phyloP scores from a whole-genome alignment of 164 flowering plant species.

The Macadamia integrifolia region DNA sequence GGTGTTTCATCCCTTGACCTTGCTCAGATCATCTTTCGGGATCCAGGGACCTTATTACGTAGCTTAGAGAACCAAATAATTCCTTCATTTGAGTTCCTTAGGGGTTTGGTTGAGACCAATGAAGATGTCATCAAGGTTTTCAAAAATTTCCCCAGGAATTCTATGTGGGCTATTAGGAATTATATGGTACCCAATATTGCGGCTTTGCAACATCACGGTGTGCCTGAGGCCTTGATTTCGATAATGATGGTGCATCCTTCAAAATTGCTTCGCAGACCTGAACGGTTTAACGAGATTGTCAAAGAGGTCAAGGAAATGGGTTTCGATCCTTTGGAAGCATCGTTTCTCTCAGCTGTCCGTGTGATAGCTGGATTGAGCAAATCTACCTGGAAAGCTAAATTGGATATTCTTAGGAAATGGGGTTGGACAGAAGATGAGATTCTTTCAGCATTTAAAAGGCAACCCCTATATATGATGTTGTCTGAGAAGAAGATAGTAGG shows the following conservation, averaged over 20 bases:
- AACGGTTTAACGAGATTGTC: constrained; percentile 1
- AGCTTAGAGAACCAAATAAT: constrained; percentile 5
- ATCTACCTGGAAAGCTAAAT: neutral
- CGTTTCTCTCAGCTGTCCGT: neutral
- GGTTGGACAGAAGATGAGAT: constrained; percentile 7
- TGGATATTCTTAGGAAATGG: neutral
- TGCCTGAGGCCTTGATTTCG: constrained; percentile 2
- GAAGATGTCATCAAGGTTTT: neutral
- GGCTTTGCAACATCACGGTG: constrained; percentile 4
- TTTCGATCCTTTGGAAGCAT: neutral
- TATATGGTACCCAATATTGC: neutral
- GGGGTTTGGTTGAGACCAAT: constrained; percentile 3
- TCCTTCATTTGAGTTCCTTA: constrained; percentile 4
- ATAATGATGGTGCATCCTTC: neutral
- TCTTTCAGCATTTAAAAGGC: neutral
- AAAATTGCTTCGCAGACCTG: neutral
- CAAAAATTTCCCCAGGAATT: neutral
- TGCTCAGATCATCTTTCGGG: neutral
- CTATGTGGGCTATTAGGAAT: neutral
- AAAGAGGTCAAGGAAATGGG: constrained; percentile 3
- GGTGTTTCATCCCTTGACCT: constrained; percentile 4
- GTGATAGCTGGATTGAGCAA: neutral
- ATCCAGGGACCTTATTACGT: neutral
- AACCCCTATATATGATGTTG: neutral
- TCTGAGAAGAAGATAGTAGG: constrained; percentile 3